These are phyloP conservation scores for Malus hybrid DNA, from an alignment of 331 rosid species.

Conservation along the genomic window DNA sequence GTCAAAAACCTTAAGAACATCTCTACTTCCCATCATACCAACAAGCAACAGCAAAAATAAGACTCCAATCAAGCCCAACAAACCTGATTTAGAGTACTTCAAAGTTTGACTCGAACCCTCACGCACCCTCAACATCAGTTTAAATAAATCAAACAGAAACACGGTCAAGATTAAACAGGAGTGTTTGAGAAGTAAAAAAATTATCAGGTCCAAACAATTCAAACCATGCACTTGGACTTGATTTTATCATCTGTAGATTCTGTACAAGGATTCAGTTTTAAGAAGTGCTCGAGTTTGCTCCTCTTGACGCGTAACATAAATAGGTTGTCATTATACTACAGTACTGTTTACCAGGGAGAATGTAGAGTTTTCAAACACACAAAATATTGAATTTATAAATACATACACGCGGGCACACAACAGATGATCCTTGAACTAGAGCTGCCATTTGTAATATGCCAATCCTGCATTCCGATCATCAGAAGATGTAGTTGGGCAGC, in stretches of 20 bases:
- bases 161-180: too few relatives aligned
- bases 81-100: too few relatives aligned
- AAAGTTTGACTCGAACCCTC: too few relatives aligned
- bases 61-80: too few relatives aligned
- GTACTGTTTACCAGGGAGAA: background rate
- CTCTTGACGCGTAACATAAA: background rate
- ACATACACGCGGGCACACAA: background rate
- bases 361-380: background rate
- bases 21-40: too few relatives aligned
- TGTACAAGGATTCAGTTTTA: background rate
- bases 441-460: background rate
- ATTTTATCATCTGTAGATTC: background rate
- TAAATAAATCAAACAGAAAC: too few relatives aligned
- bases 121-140: too few relatives aligned
- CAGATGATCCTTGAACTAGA: background rate
- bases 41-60: too few relatives aligned
- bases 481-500: conserved; percentile 76
- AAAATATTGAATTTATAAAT: background rate
- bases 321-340: background rate
- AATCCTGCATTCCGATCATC: conserved; percentile 9
- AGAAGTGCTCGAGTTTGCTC: background rate
- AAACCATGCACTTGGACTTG: background rate
- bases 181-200: background rate
- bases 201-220: background rate
- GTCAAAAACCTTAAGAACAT: too few relatives aligned